Base-by-base conservation (phyloP, 306 rosid genomes). In the Luffa acutangula region DNA sequence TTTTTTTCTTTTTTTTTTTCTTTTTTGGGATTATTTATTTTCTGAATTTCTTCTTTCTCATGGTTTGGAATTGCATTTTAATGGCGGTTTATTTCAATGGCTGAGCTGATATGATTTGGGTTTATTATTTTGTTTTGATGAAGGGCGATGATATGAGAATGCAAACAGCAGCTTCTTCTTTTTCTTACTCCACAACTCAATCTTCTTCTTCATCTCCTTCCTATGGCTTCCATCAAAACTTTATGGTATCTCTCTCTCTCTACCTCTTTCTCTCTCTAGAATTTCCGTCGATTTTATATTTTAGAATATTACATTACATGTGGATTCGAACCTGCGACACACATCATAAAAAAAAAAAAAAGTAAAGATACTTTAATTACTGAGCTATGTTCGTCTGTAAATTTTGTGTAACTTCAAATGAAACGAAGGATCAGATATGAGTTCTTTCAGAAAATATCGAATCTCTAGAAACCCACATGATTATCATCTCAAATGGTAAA, bases 141-240 rank as follows among this genome's bases (percentile, higher is more conserved):
- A 21, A 76, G 58, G 48, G 37, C 0, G 48, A 79, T 52, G 96
- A 93, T 80, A 87, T 85, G 84, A 90, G 90, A 85, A 77, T 84
- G 73, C 97, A 93, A 83, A 51, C 96, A 62, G 81, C 92, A 58
- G 86, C 97, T 33, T 88, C 97, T 5, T 91, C 98, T 46, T 91
- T 90, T 80, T 88, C 91, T 78, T 89, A 86, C 70, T 85, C 97
- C 49, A 83, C 97, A 6, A 83, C 97, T n/a, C 90, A 93, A n/a
- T 83, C 93, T 34, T 84, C 98, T 4, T 88, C 94, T 66, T 37
- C 92, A 71, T 86, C 97, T 63, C 86, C 60, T 51, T 51, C 25
- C 75, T 48, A 90, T 81, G 89, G 87, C 56, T 90, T 90, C 88
- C 97, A 89, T 60, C 87, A 93, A 70, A 93, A 88, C 85, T 85